Percentiles rank a stretch among this genome's conserved stretches.
phyloP scores from a whole-genome alignment of 768 basidiomycete genomes.

The Naematelia aurantialba region DNA sequence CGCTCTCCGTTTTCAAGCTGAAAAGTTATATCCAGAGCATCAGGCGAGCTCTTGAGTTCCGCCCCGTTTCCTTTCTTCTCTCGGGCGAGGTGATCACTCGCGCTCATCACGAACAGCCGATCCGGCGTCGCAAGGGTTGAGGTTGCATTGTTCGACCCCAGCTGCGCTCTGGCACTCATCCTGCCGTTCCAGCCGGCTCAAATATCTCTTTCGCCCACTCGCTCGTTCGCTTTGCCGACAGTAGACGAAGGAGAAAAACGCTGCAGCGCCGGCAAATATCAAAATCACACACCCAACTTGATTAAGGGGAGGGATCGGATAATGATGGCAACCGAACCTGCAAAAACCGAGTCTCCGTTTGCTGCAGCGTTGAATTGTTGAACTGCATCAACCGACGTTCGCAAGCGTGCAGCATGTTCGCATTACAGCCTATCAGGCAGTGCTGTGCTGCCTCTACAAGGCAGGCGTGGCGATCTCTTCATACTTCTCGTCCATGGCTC shows the following conservation, averaged over 20 bases:
- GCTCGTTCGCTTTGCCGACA: no score
- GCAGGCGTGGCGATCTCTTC: conserved; percentile 1
- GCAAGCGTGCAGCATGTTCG: background rate
- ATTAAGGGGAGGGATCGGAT: background rate
- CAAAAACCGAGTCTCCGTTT: background rate
- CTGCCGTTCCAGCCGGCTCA: no score
- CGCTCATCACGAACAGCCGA: no score
- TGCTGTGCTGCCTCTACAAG: background rate
- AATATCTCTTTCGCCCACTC: no score
- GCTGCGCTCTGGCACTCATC: no score
- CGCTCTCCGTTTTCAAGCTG: background rate
- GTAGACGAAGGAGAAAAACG: no score
- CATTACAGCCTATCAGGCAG: background rate
- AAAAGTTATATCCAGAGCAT: background rate
- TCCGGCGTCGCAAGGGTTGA: no score
- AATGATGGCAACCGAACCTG: background rate
- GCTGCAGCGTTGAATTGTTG: no score
- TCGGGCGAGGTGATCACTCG: no score
- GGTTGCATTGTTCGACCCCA: no score
- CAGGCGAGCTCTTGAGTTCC: background rate
- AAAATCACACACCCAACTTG: background rate
- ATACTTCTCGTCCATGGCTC: conserved; percentile 3
- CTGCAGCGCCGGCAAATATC: no score
- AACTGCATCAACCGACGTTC: no score
- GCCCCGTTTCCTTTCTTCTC: background rate